Conservation (phyloP, 2,329 filamentous ascomycete genomes). For the Teratosphaeria nubilosa region DNA sequence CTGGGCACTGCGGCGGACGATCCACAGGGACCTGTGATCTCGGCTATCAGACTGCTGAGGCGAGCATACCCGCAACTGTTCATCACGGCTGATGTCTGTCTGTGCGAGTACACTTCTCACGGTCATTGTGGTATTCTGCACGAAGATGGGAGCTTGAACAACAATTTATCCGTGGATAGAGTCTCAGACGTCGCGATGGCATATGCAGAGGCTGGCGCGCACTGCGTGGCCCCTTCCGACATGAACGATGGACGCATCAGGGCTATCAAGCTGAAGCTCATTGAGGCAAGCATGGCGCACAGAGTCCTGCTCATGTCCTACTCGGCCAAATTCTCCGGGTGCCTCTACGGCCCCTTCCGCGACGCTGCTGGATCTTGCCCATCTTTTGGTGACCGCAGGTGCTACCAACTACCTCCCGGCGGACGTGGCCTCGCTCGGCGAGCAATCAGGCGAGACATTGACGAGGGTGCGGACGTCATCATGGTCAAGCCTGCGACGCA, state of each 20-base stretch:
- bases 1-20: slow-evolving; percentile 89
- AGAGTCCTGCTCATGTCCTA: slow-evolving; percentile 93
- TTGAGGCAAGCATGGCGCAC: slow-evolving; percentile 88
- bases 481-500: slow-evolving; percentile 98
- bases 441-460: slow-evolving; percentile 81
- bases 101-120: slow-evolving; percentile 97
- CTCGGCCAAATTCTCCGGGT: slow-evolving; percentile 94
- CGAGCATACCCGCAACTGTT: slow-evolving; percentile 82
- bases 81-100: slow-evolving; percentile 84
- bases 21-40: slow-evolving; percentile 83
- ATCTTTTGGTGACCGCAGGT: slow-evolving; percentile 86
- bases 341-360: slow-evolving; percentile 91
- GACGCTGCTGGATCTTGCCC: slow-evolving; percentile 88
- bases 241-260: slow-evolving; percentile 99
- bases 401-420: slow-evolving; percentile 91
- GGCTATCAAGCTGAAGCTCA: slow-evolving; percentile 95
- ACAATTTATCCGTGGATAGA: slow-evolving; percentile 82
- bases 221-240: slow-evolving; percentile 93
- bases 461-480: slow-evolving; percentile 91
- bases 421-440: slow-evolving; percentile 84
- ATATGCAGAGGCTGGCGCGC: slow-evolving; percentile 89
- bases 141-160: slow-evolving; percentile 88
- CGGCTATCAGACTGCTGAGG: slow-evolving; percentile 72
- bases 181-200: slow-evolving; percentile 96
- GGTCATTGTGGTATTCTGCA: slow-evolving; percentile 94